Base-by-base conservation (phyloP, 1,284 basidiomycete genomes). In the Puccinia brachypodii region DNA sequence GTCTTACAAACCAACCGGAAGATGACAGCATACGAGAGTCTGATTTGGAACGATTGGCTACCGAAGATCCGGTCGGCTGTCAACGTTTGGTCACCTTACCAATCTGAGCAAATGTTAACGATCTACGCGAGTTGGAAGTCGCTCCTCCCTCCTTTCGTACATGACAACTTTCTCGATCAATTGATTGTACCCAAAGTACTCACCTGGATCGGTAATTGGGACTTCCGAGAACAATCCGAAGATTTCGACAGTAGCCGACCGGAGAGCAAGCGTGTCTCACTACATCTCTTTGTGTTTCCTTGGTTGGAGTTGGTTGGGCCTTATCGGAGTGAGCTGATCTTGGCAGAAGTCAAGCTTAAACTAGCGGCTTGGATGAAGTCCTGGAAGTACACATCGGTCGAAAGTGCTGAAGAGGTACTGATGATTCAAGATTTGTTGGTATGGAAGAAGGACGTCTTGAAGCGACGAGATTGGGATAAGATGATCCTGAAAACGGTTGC, bases 1-100 rank as follows among this genome's bases (percentile, higher is more conserved):
- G n/a, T 25, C 44, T 53, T 72, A 25, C 69, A 72, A 22, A 53
- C 66, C 81, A 83, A 16, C 73, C 71, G 79, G 3, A 75, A 89
- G 0, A 99, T 99, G 97, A 95, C 95, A 6, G 92, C 97, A 0
- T 99, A 94, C 87, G 96, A 99, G 86, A 93, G 92, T 81, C 88
- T 99, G 28, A 88, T 99, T 22, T 99, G 96, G 96, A 93, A 92
- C 83, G 89, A 93, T 8, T 99, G 96, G 96, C 88, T 99, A 33
- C 97, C 97, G 0, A 92, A 91, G 87, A 92, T 99, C n/a, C 91
- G 97, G 40, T 93, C 93, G 0, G 89, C 91, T 11, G 91, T 97
- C 86, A 97, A 97, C 89, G 89, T 82, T 28, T 99, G 97, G 96
- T 89, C 90, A 22, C 91, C 95, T 0, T 88, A 90, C 58, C 88